These are phyloP conservation scores for Cordyceps tenuipes DNA, from an alignment of 2,329 filamentous ascomycete genomes.

Conservation along the genomic window DNA sequence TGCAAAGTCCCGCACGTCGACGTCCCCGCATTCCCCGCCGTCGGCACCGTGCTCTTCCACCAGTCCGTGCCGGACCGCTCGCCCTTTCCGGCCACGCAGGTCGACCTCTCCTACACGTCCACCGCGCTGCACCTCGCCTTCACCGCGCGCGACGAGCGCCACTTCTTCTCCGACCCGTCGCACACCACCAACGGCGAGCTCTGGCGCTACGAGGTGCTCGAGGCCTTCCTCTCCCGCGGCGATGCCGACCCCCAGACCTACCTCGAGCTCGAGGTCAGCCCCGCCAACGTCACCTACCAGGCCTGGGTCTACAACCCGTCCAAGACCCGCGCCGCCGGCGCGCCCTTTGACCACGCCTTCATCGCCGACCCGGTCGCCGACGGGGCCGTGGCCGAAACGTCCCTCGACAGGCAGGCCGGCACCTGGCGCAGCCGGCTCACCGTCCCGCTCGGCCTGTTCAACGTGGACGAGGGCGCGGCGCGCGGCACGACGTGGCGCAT, in stretches of 20 bases:
- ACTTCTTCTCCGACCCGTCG: slow-evolving; percentile 36
- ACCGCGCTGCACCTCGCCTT: slow-evolving; percentile 33
- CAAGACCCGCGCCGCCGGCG: slow-evolving; percentile 32
- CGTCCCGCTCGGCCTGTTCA: slow-evolving; percentile 42
- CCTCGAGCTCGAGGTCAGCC: slow-evolving; percentile 42
- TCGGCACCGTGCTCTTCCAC: slow-evolving; percentile 29
- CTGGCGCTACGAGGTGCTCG: slow-evolving; percentile 43
- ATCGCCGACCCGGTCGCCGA: slow-evolving; percentile 31
- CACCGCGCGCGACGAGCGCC: slow-evolving; percentile 36
- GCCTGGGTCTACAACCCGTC: slow-evolving; percentile 43
- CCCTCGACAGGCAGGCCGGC: slow-evolving; percentile 26
- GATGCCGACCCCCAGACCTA: slow-evolving; percentile 39
- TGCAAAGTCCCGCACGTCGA: slow-evolving; percentile 21
- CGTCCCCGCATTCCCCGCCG: slow-evolving; percentile 31
- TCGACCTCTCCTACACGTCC: slow-evolving; percentile 39
- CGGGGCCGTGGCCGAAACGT: slow-evolving; percentile 33
- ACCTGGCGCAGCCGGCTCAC: slow-evolving; percentile 33
- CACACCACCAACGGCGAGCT: slow-evolving; percentile 38
- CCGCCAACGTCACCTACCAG: slow-evolving; percentile 43
- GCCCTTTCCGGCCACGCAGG: slow-evolving; percentile 35
- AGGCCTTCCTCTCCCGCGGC: slow-evolving; percentile 39
- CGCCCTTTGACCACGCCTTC: slow-evolving; percentile 37
- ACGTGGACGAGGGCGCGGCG: slow-evolving; percentile 35
- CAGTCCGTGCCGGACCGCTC: slow-evolving; percentile 33
- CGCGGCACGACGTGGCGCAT: slow-evolving; percentile 40